These are phyloP conservation scores for Boletus sp. DNA, from an alignment of 768 basidiomycete species.

Conservation along the genomic window DNA sequence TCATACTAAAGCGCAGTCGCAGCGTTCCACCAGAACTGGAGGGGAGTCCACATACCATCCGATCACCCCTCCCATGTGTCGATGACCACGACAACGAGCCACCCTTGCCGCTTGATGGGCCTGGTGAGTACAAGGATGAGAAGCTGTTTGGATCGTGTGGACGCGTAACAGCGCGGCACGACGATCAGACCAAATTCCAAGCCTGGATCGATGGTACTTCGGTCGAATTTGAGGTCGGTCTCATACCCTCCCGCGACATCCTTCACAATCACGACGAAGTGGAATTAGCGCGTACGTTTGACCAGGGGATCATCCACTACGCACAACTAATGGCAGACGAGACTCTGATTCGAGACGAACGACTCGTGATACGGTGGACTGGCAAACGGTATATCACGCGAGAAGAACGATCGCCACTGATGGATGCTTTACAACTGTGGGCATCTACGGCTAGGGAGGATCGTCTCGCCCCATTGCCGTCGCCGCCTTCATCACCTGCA, in stretches of 20 bases:
- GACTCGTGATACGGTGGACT: conserved; percentile 73
- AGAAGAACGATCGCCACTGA: conserved; percentile 67
- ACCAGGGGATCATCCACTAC: conserved; percentile 61
- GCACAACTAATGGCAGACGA: conserved; percentile 63
- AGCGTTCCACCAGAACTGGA: conserved; percentile 56
- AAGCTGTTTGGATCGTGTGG: conserved; percentile 49
- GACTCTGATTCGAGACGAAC: conserved; percentile 53
- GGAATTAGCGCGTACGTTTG: conserved; percentile 55
- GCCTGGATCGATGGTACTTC: conserved; percentile 58
- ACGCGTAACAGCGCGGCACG: conserved; percentile 51
- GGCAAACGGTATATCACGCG: conserved; percentile 76
- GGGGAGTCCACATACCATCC: conserved; percentile 37
- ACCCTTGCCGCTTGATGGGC: conserved; percentile 1
- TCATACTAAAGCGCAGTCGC: conserved; percentile 42
- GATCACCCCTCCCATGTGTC: conserved; percentile 17
- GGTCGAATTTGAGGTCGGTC: conserved; percentile 72
- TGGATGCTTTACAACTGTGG: conserved; percentile 70
- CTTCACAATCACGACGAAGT: conserved; percentile 43
- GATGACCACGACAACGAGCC: conserved; percentile 25
- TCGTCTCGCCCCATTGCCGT: conserved; percentile 13
- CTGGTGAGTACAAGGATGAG: conserved; percentile 1
- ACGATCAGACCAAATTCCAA: conserved; percentile 61
- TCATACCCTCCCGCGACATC: conserved; percentile 40
- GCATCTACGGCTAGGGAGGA: conserved; percentile 34
- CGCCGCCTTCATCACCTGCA: conserved; percentile 4